Base-by-base conservation (phyloP, 306 rosid genomes). In the Cicer arietinum region DNA sequence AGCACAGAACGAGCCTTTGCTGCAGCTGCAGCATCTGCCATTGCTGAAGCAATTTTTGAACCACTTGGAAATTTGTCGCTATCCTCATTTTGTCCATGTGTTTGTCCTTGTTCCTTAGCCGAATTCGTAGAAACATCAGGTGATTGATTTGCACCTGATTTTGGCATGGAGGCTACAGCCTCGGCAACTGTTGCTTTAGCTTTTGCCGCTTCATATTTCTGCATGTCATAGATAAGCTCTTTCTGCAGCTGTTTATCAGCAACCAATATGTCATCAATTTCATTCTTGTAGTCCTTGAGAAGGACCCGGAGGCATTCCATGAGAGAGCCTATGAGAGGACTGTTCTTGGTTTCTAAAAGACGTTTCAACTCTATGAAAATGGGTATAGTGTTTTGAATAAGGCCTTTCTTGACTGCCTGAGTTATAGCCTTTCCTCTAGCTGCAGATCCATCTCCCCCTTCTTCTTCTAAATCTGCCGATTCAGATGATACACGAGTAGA, bases 241-340 rank as follows among this genome's bases (percentile, higher is more conserved):
- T 83, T 91, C 88, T 91, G 98, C 78, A 94, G 97, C 82, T 90
- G 98, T 90, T 88, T 90, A 77, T 94, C 98, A 53, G 97, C 98
- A 43, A 94, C 85, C 81, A 94, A 79, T 68, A 94, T 87, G 53
- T 94, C 98, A 52, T 91, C 92, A 45, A 94, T 94, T 83, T 94
- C 98, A 64, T 81, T 90, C 78, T 88, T 94, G 94, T 90, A 91
- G 81, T 94, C 98, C 87, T 88, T 91, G 71, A 94, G 93, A 79
- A 94, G 85, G 74, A 88, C 72, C 6, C 91, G 84, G 14, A 94
- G 92, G 89, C 98, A 94, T 65, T 91, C 97, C 98, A 94, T 94
- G 44, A 94, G 90, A 22, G 97, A 83, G 22, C 98, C 97, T 57
- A 86, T 76, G 11, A 94, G 98, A 74, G 96, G 92, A 71, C 96